Evolutionary conservation across 495 filamentous ascomycete species (phyloP), one percentile per base, ranked within the genome.

Genomic region (Neurospora tetrasperma): DNA sequence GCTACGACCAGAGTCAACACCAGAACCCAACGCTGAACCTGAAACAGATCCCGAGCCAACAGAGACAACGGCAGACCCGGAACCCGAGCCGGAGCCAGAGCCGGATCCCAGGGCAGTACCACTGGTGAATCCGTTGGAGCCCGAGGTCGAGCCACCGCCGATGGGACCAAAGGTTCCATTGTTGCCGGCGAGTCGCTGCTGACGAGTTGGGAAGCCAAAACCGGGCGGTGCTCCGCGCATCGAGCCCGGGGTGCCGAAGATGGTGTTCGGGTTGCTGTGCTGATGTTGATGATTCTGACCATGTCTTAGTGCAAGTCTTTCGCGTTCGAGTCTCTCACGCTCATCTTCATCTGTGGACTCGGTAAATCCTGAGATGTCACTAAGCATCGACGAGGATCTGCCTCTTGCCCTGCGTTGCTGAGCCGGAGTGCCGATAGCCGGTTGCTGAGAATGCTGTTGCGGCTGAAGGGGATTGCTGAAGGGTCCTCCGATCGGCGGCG

Each of bases 371-470:
- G 88, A 90, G 46, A 90, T 82, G 73, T 88, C 85, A 77, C 88
- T 90, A 18, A 91, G 85, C 90, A 92, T 92, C 27, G 88, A 90
- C 10, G 88, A 89, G 11, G 87, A 90, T 42, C 90, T 85, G 31
- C 88, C 89, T 38, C 89, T 79, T 18, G 80, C 79, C 71, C 83
- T 83, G 48, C 73, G 70, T 0, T 73, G 76, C 48, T 70, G 75
- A 8, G 77, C 74, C 31, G 48, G 76, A 75, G 69, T 79, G 75
- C 48, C 72, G 20, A 76, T 75, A 72, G 42, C 70, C 18, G 69
- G 72, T 66, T 66, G 54, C 23, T 66, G 54, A 35, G 54, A 9
- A 5, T 66, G 54, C 27, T 66, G 54, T 35, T 66, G 54, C 54
- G 35, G 54, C 31, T 59, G 78, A 18, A 74, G 75, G 23, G 73